Evolutionary conservation across 768 basidiomycete genomes (phyloP), one percentile per base, ranked within the genome.

Genomic region (Russula earlei): DNA sequence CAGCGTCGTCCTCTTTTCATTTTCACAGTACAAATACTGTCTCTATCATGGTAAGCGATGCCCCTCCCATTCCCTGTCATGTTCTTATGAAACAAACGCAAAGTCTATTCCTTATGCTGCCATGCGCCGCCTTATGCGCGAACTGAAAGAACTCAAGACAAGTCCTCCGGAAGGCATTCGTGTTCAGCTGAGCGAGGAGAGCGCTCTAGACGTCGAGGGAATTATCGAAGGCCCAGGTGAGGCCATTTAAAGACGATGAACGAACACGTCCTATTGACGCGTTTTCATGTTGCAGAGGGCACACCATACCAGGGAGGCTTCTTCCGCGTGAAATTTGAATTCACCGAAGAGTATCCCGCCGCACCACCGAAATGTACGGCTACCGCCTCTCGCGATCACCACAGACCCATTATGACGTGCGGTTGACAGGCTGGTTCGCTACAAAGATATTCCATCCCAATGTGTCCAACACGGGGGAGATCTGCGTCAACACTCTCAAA

Each of bases 361-460:
- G 81, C 84, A 25, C 94, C 94, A 49, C 94, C 94, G 8, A 96
- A 94, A 75, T 96, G 95, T 94, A 62, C 47, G 81, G 71, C 8
- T 63, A 34, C n/a, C 25, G 38, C 31, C 17, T n/a, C 6, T 49
- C 17, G 41, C 50, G 29, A 19, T n/a, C 25, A 43, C 53, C 22
- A 11, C 19, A n/a, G 12, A 0, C 0, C 12, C 20, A 20, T 50
- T 45, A 46, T 54, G 12, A 56, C 33, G 1, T 33, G 7, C 55
- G 29, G 5, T 31, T 10, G 8, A 17, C 25, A 95, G 93, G 94
- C 66, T 85, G 89, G 75, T 87, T 96, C 62, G 74, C 78, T 14
- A 96, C 94, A 48, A 96, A 95, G 74, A 94, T 98, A 54, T 97
- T 97, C 70, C 94, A 97, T 65, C 94, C 95, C 0, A 98, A 98